Base-by-base conservation (phyloP, 768 basidiomycete genomes). In the Lepiota subincarnata region DNA sequence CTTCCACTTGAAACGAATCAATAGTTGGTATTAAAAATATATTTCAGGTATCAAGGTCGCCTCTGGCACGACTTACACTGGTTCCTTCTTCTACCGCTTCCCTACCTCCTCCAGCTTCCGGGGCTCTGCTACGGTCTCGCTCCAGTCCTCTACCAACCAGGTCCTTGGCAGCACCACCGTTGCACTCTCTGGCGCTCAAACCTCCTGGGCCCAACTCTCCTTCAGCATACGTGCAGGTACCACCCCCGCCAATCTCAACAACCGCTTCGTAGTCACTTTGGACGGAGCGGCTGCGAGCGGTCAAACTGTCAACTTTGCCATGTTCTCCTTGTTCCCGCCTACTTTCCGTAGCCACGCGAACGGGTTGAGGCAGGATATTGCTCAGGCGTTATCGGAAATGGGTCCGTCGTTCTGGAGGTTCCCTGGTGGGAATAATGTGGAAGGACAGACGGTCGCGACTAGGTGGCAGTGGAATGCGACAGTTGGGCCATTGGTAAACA, bases 401-500 rank as follows among this genome's bases (percentile, higher is more conserved):
- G 74, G 73, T 6, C 83, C 85, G 14, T 70, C 78, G 2, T 82
- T 85, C 65, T 85, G 82, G 71, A 74, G 86, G 35, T 78, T 86
- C 59, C 86, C 84, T 7, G 86, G 86, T 16, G 86, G 86, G 7
- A 84, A 83, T 55, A 85, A 85, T 58, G 64, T 85, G 44, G 84
- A 86, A 77, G 84, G 84, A 2, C 73, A 80, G 66, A 79, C 76
- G 0, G 64, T 69, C 19, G 73, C 66, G 5, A 73, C 74, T 0
- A 70, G 84, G 11, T 87, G 85, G 85, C 74, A 80, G 59, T 87
- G 86, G 85, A 80, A 83, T 58, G 72, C 74, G 4, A 86, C 84
- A 4, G 72, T 85, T 13, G 82, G 82, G 1, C 70, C 80, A 0
- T 67, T 84, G 12, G 59, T 75, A 11, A 67, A 77, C 53, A 70